These are phyloP conservation scores for Beauveria scarabaeidicola DNA, from an alignment of 2,329 filamentous ascomycete genomes.

Conservation along the genomic window DNA sequence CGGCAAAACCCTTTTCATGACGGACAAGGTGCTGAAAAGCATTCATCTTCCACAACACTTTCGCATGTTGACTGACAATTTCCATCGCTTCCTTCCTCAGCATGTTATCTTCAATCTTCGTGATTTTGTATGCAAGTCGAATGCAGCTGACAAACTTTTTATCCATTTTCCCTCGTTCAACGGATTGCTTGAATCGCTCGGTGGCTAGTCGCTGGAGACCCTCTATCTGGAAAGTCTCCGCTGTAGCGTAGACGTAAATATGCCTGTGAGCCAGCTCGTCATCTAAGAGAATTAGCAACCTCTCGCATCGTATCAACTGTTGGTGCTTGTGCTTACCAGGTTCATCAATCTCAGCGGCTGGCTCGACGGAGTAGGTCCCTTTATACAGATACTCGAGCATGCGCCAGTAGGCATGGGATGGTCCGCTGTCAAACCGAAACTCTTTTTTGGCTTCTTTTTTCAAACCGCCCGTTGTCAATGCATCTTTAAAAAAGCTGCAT, in stretches of 20 bases:
- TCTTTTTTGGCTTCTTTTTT: neutral
- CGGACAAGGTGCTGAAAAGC: neutral
- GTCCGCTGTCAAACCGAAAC: neutral
- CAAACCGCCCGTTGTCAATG: neutral
- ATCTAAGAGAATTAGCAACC: neutral
- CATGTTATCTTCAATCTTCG: neutral
- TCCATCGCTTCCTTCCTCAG: neutral
- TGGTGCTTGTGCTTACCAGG: neutral
- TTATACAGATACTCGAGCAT: constrained; percentile 6
- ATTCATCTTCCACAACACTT: neutral
- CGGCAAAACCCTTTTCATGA: neutral
- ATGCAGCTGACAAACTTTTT: neutral
- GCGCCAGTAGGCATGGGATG: constrained; percentile 2
- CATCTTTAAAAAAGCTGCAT: neutral
- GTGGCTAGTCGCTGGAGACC: neutral
- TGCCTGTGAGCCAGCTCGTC: neutral
- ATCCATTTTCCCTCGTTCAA: neutral
- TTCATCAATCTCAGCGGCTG: neutral
- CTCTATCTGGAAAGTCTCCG: neutral
- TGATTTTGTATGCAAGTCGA: neutral
- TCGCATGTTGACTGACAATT: neutral
- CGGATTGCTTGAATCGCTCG: neutral
- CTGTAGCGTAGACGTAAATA: neutral
- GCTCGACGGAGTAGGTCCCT: neutral
- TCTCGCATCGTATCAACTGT: too few species aligned